Evolutionary conservation across 2,329 filamentous ascomycete genomes (phyloP).

Genomic region (Microsporum canis): DNA sequence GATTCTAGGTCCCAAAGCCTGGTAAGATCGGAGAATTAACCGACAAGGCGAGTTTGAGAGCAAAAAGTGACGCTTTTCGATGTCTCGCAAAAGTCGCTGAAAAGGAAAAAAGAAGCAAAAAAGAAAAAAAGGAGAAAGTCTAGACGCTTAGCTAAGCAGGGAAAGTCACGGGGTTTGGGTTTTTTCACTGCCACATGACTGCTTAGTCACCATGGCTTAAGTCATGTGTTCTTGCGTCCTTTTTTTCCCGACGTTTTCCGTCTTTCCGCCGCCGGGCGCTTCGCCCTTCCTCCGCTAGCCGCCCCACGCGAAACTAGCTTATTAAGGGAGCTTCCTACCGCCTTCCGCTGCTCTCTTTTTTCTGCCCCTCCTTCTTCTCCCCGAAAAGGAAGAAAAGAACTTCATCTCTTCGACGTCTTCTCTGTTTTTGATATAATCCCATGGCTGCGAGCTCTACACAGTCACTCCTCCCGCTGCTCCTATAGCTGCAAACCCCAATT

Average conservation of each 20-base stretch:
- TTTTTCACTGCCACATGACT: background rate
- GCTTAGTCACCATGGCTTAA: slow-evolving; percentile 1
- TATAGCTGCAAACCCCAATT: background rate
- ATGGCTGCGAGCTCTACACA: slow-evolving; percentile 1
- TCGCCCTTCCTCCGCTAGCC: slow-evolving; percentile 1
- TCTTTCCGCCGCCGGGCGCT: background rate
- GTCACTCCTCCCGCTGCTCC: background rate
- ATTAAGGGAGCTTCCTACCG: background rate
- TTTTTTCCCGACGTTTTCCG: background rate
- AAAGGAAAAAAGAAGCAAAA: background rate
- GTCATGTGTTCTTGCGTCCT: background rate
- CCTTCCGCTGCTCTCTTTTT: background rate
- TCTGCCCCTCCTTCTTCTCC: background rate
- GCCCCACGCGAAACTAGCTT: background rate
- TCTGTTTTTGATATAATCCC: background rate
- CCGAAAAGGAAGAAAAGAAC: background rate
- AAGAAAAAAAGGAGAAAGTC: background rate
- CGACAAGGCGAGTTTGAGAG: slow-evolving; percentile 2
- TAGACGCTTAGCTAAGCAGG: background rate
- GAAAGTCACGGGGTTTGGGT: background rate
- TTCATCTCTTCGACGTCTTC: background rate
- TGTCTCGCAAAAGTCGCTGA: background rate
- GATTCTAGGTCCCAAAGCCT: background rate
- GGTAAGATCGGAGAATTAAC: background rate
- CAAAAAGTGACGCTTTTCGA: background rate